A percentile compares a stretch with the other conserved stretches of the same genome.
phyloP scores from a whole-genome alignment of 1,284 basidiomycete genomes.

The Trametes polyzona region DNA sequence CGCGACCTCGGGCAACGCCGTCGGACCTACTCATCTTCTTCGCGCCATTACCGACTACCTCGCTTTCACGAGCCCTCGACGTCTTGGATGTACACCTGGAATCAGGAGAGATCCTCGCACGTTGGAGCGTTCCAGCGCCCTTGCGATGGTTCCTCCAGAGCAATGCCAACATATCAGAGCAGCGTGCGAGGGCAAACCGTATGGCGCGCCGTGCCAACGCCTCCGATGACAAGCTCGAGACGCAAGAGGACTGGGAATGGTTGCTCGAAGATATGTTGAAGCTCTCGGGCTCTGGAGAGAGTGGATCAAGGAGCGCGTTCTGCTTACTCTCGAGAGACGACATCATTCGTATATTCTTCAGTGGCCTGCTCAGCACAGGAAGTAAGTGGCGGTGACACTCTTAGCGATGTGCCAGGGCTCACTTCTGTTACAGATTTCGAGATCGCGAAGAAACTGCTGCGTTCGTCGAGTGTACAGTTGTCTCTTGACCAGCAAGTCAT shows the following conservation, averaged over 20 bases:
- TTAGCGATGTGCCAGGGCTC: background rate
- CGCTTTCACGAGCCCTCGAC: conserved; percentile 83
- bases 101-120: conserved; percentile 85
- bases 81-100: conserved; percentile 93
- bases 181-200: conserved; percentile 84
- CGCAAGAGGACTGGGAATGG: conserved; percentile 81
- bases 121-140: conserved; percentile 83
- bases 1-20: conserved; percentile 58
- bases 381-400: conserved; percentile 64
- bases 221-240: conserved; percentile 55
- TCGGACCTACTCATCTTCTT: conserved; percentile 85
- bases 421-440: conserved; percentile 65
- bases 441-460: conserved; percentile 72
- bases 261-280: conserved; percentile 89
- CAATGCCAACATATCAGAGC: conserved; percentile 64
- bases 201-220: conserved; percentile 79
- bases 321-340: conserved; percentile 75
- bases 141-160: conserved; percentile 87
- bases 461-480: conserved; percentile 53
- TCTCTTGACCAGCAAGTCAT: conserved; percentile 55
- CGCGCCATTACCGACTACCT: conserved; percentile 70
- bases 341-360: conserved; percentile 79
- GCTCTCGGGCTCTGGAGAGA: conserved; percentile 69
- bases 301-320: conserved; percentile 72
- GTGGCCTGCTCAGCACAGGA: conserved; percentile 82